Conservation (phyloP, 768 basidiomycete genomes). For the Boletus pseudopeckii region DNA sequence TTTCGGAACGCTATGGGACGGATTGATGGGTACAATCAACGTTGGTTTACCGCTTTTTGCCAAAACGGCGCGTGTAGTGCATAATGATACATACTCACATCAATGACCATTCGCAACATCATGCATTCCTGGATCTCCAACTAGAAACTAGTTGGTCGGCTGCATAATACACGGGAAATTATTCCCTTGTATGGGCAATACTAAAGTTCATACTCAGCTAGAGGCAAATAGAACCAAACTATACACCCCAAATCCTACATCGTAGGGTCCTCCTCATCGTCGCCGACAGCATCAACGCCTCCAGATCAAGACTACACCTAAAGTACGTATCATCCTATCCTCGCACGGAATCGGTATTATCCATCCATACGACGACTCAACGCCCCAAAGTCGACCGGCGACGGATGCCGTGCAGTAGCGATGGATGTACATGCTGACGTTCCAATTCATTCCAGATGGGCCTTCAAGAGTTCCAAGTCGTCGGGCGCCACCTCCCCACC, state of each 20-base stretch:
- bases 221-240: constrained; percentile 28
- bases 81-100: no score
- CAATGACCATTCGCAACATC: no score
- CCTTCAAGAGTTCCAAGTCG: constrained; percentile 91
- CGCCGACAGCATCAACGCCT: constrained; percentile 28
- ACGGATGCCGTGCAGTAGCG: constrained; percentile 30
- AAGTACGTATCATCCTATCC: constrained; percentile 26
- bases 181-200: neutral
- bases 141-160: no score
- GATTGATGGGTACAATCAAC: no score
- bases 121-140: no score
- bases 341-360: neutral
- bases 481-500: constrained; percentile 95
- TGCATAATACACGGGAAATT: neutral
- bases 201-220: constrained; percentile 10
- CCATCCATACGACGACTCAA: neutral
- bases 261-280: constrained; percentile 15
- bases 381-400: constrained; percentile 4
- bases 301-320: constrained; percentile 21
- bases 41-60: no score
- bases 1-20: no score
- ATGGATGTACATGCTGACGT: constrained; percentile 21
- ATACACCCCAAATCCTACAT: constrained; percentile 7
- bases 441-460: constrained; percentile 50
- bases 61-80: no score